A percentile compares a stretch with the other conserved stretches of the same genome.
Evolutionary conservation across 768 basidiomycete genomes (phyloP).

Genomic region (Tricholoma flavovirens): DNA sequence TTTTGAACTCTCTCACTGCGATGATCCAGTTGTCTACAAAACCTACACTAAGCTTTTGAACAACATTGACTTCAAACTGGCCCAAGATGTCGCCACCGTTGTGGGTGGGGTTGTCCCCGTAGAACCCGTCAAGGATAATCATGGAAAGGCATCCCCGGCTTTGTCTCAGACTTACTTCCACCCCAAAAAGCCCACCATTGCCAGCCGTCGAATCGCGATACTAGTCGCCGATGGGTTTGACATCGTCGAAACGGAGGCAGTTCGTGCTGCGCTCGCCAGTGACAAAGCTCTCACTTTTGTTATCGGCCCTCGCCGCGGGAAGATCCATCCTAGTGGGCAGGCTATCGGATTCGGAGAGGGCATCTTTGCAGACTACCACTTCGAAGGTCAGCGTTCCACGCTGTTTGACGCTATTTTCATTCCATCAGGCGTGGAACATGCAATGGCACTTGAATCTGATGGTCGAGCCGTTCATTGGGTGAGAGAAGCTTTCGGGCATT

Average conservation of each 20-base stretch:
- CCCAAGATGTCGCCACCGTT: constrained; percentile 57
- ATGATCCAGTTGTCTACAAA: constrained; percentile 66
- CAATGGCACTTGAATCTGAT: constrained; percentile 47
- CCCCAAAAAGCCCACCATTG: constrained; percentile 53
- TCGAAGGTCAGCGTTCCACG: constrained; percentile 76
- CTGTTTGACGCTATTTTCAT: constrained; percentile 80
- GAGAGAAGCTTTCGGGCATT: constrained; percentile 82
- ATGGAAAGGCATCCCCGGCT: constrained; percentile 48
- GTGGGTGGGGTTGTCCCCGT: constrained; percentile 59
- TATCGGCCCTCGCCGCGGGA: constrained; percentile 63
- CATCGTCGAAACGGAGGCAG: constrained; percentile 46
- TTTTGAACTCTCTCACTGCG: constrained; percentile 83
- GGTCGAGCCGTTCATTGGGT: constrained; percentile 80
- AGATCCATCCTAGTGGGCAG: constrained; percentile 26
- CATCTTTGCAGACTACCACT: constrained; percentile 60
- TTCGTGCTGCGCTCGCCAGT: constrained; percentile 48
- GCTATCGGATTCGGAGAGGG: constrained; percentile 25
- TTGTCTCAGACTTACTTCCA: constrained; percentile 56
- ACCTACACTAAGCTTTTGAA: constrained; percentile 63
- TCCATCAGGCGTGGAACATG: constrained; percentile 61
- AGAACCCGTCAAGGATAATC: constrained; percentile 44
- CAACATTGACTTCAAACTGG: constrained; percentile 70
- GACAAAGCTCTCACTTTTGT: constrained; percentile 55
- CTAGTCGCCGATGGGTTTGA: constrained; percentile 75
- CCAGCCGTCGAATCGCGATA: constrained; percentile 69